Percentiles rank a stretch among this genome's conserved stretches.
Conservation (phyloP, 139 green algal species). For the Ettlia oleoabundans region DNA sequence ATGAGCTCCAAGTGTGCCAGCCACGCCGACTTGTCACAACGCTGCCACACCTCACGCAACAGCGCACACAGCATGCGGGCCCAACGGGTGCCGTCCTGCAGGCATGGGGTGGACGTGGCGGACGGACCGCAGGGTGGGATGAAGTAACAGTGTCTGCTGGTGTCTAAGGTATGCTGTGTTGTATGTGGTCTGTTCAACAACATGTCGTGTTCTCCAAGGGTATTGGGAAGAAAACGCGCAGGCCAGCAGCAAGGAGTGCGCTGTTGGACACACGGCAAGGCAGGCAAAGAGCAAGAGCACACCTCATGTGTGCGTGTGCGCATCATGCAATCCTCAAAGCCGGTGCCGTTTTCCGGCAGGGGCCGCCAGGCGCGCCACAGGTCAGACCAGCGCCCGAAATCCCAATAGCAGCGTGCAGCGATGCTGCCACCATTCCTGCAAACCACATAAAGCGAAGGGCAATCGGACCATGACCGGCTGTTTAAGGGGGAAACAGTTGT, state of each 20-base stretch:
- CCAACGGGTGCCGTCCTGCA: conserved; percentile 67
- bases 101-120: neutral
- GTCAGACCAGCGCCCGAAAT: conserved; percentile 85
- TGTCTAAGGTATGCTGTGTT: too few species aligned
- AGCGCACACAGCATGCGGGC: conserved; percentile 69
- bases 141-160: too few species aligned
- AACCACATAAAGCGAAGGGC: too few species aligned
- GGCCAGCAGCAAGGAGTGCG: neutral
- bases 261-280: too few species aligned
- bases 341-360: conserved; percentile 32
- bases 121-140: neutral
- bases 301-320: conserved; percentile 3
- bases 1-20: conserved; percentile 52
- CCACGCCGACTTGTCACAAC: conserved; percentile 47
- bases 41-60: conserved; percentile 51
- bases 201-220: too few species aligned
- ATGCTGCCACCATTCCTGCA: conserved; percentile 43
- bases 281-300: neutral
- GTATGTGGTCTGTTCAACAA: too few species aligned
- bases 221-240: too few species aligned
- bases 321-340: conserved; percentile 51
- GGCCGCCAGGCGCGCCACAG: conserved; percentile 66
- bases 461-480: neutral
- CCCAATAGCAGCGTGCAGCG: conserved; percentile 68
- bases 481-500: neutral